Conservation (phyloP, 73 alveolate species). For the Paraurostyla sp. region DNA sequence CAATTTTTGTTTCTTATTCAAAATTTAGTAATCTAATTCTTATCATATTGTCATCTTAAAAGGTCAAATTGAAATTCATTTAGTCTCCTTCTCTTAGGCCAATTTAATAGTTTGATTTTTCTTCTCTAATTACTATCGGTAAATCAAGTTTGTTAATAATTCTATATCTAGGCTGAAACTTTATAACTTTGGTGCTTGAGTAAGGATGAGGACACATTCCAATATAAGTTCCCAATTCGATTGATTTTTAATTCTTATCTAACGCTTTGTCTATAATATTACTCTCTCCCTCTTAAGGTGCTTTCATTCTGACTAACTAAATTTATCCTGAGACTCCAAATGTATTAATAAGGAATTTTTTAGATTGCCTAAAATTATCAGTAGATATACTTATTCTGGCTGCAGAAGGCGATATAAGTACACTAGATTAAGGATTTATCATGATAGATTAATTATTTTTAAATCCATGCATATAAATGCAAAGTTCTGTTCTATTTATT, state of each 20-base stretch:
- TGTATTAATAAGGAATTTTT: conserved; percentile 14
- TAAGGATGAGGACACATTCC: conserved; percentile 42
- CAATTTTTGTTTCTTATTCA: background rate
- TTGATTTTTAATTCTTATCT: background rate
- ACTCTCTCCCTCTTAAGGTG: too few relatives aligned
- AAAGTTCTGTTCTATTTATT: conserved; percentile 19
- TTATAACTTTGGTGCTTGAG: conserved; percentile 29
- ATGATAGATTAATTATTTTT: background rate
- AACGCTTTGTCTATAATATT: too few relatives aligned
- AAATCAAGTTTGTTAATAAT: conserved; percentile 3
- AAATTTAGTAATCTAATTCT: conserved; percentile 1
- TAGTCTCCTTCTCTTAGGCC: background rate
- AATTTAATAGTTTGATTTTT: background rate
- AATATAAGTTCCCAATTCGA: conserved; percentile 47
- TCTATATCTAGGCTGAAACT: conserved; percentile 43
- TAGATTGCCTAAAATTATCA: background rate
- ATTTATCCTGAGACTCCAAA: conserved; percentile 38
- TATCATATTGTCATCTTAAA: background rate
- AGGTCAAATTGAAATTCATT: background rate
- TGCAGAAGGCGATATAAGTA: background rate
- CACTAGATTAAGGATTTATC: background rate
- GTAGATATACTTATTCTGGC: background rate
- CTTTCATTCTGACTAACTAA: too few relatives aligned
- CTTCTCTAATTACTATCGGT: conserved; percentile 9
- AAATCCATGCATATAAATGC: conserved; percentile 4